phyloP scores from a whole-genome alignment of 1,284 basidiomycete genomes.

The Anthracocystis walkeri region DNA sequence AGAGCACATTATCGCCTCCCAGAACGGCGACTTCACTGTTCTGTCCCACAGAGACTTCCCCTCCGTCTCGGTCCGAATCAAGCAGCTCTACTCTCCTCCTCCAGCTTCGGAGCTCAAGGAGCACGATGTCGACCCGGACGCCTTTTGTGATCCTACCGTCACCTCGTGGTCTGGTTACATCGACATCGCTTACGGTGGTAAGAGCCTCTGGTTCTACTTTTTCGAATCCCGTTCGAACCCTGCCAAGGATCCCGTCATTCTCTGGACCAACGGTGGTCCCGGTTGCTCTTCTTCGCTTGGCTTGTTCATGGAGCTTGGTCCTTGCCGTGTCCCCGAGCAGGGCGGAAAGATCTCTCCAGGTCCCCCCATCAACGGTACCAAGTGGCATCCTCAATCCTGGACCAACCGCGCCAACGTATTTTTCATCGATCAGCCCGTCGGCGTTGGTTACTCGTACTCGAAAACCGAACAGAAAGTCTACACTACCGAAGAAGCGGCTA shows the following conservation, averaged over 20 bases:
- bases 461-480: conserved; percentile 74
- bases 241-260: conserved; percentile 75
- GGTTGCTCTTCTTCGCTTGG: conserved; percentile 72
- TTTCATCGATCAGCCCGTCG: conserved; percentile 79
- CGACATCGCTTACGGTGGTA: conserved; percentile 75
- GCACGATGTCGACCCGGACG: conserved; percentile 53
- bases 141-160: conserved; percentile 65
- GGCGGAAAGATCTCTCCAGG: conserved; percentile 37
- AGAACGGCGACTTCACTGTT: conserved; percentile 45
- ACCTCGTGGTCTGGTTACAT: conserved; percentile 71
- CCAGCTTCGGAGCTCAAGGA: conserved; percentile 28
- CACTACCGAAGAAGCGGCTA: conserved; percentile 67
- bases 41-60: conserved; percentile 61
- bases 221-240: conserved; percentile 81
- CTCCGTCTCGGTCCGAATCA: conserved; percentile 56
- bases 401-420: conserved; percentile 78
- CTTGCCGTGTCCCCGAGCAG: conserved; percentile 65
- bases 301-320: conserved; percentile 78
- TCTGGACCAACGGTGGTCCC: conserved; percentile 65
- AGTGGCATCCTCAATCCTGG: conserved; percentile 77
- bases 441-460: conserved; percentile 79
- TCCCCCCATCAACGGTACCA: conserved; percentile 72
- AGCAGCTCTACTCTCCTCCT: conserved; percentile 47
- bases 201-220: conserved; percentile 85
- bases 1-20: conserved; percentile 46